These are phyloP conservation scores for Aspergillus viridinutans DNA, from an alignment of 2,329 filamentous ascomycete species.

Conservation along the genomic window DNA sequence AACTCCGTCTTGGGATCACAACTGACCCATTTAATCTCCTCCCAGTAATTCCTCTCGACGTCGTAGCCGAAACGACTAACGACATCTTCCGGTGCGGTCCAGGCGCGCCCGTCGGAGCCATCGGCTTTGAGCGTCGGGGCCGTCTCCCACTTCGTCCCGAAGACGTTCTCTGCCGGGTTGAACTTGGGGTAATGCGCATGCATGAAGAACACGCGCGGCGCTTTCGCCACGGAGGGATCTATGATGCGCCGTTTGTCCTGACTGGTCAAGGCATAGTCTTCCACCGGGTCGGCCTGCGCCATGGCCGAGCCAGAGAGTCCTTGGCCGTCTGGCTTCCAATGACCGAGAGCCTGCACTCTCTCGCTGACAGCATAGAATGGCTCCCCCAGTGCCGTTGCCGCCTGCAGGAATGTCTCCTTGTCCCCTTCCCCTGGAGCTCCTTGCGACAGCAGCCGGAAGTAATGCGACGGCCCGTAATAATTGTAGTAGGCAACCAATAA, in stretches of 20 bases:
- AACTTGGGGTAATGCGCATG: conserved; percentile 43
- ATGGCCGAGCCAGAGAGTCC: conserved; percentile 34
- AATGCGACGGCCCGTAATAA: conserved; percentile 33
- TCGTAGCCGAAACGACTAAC: conserved; percentile 37
- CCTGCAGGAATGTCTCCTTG: conserved; percentile 38
- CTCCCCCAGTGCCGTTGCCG: conserved; percentile 29
- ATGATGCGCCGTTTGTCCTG: conserved; percentile 31
- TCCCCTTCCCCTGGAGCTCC: conserved; percentile 37
- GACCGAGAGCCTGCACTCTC: conserved; percentile 32
- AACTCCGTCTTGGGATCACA: conserved; percentile 35
- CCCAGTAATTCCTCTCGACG: conserved; percentile 37
- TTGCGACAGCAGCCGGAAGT: conserved; percentile 38
- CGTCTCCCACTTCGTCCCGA: conserved; percentile 36
- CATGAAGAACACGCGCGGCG: conserved; percentile 37
- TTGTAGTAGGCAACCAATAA: conserved; percentile 37
- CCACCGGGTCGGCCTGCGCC: conserved; percentile 36
- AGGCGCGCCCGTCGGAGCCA: conserved; percentile 34
- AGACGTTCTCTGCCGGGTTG: conserved; percentile 37
- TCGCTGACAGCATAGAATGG: conserved; percentile 36
- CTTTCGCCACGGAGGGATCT: conserved; percentile 25
- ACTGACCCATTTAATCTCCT: conserved; percentile 38
- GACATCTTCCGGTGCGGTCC: conserved; percentile 32
- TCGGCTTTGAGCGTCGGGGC: conserved; percentile 34
- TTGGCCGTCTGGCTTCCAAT: conserved; percentile 19
- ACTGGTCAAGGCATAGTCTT: conserved; percentile 32